Base-by-base conservation (phyloP, 176 grass and related monocot species). In the Alloteropsis semialata region DNA sequence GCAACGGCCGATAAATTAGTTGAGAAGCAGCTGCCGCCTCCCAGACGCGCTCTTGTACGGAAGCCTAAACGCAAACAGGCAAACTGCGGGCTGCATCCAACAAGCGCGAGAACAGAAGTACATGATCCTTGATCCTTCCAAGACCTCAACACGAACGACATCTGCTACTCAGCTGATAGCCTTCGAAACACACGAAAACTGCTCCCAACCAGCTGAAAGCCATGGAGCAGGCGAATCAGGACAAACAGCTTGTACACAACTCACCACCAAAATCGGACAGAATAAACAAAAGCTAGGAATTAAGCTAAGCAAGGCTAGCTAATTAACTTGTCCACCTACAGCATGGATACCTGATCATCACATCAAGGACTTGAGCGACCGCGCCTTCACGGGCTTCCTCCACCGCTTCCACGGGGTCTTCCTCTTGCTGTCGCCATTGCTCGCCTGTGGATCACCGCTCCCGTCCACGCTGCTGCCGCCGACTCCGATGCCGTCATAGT, bases 301-400 rank as follows among this genome's bases (percentile, higher is more conserved):
- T 10, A 51, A 74, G 16, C 69, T 11, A 53, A n/a, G 45, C 29
- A 17, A 36, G 49, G 69, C 25, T 72, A 58, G 27, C 67, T 25
- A 13, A 45, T 70, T 19, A 72, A 72, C 25, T 46, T 48, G 17
- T 48, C 25, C 9, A 8, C 38, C 21, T 1, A 24, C 36, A 68
- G 41, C 24, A 30, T 10, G 39, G 39, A 17, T 8, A 22, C 33
- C 14, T 4, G n/a, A 16, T 55, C 55, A 58, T 58, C 38, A 92
- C 73, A 89, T 84, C 80, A 92, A 32, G 0, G 90, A 92, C n/a
- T 76, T 92, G 41, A 92, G 86, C 17, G 74, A 89, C 37, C 79
- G 67, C 0, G 83, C 79, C 38, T 92, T 92, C 60, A 92, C 83
- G 0, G 86, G 90, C 79, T 89, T 92, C 83, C 86, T 92, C 87